These are phyloP conservation scores for Lophium mytilinum DNA, from an alignment of 495 filamentous ascomycete genomes.

Conservation along the genomic window DNA sequence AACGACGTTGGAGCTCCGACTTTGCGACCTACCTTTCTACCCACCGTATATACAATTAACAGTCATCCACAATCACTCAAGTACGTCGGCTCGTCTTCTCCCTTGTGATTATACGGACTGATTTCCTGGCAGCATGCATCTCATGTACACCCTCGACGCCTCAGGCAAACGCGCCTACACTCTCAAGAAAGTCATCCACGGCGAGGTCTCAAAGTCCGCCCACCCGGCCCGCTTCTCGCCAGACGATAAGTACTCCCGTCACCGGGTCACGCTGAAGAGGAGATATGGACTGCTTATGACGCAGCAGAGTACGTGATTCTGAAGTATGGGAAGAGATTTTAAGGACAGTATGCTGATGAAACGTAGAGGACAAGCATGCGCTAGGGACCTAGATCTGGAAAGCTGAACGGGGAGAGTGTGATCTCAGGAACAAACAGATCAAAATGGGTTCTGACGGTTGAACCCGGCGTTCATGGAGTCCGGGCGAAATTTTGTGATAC, in stretches of 20 bases:
- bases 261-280: conserved; percentile 88
- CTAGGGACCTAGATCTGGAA: conserved; percentile 20
- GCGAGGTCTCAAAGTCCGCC: conserved; percentile 84
- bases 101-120: not conserved
- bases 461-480: not conserved
- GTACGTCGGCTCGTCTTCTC: not conserved
- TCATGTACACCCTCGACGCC: conserved; percentile 76
- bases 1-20: not conserved
- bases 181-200: conserved; percentile 67
- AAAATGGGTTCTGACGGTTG: not conserved
- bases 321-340: not conserved
- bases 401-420: not conserved
- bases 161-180: conserved; percentile 83
- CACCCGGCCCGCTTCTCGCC: conserved; percentile 96
- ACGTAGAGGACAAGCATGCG: conserved; percentile 27
- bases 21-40: no score
- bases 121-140: conserved; percentile 53
- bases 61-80: not conserved
- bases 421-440: not conserved
- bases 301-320: conserved; percentile 70
- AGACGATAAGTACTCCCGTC: conserved; percentile 95
- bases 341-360: conserved; percentile 1
- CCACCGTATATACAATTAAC: no score
- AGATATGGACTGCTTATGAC: conserved; percentile 80
- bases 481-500: not conserved